A percentile compares a stretch with the other conserved stretches of the same genome.
Conservation (phyloP, 2,329 filamentous ascomycete genomes). For the Hymenoscyphus linearis region DNA sequence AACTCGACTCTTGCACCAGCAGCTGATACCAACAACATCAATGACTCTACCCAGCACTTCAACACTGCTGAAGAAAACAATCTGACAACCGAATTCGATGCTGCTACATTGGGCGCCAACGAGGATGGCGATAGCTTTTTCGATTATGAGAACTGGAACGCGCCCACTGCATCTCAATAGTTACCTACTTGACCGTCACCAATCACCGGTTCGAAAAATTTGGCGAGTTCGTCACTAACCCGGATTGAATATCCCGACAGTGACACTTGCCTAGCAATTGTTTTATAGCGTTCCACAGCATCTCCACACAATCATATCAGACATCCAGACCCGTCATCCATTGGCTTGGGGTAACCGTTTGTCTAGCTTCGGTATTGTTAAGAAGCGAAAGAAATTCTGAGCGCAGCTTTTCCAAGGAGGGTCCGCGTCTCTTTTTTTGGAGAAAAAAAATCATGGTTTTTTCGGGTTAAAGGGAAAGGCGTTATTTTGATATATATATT, state of each 20-base stretch:
- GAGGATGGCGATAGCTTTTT: constrained; percentile 15
- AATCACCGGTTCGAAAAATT: not conserved
- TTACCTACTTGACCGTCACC: not conserved
- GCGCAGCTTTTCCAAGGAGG: not conserved
- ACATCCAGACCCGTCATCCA: not conserved
- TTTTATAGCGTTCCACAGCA: not conserved
- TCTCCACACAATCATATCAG: constrained; percentile 1
- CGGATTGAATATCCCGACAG: not conserved
- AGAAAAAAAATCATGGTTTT: not conserved
- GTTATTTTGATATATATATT: not conserved
- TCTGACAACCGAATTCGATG: constrained; percentile 1
- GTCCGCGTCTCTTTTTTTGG: not conserved
- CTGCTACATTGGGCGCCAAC: too few relatives aligned
- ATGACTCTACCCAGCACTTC: constrained; percentile 10
- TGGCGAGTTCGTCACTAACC: not conserved
- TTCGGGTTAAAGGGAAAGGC: not conserved
- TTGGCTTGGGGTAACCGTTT: not conserved
- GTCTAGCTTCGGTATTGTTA: constrained; percentile 11
- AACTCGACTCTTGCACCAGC: constrained; percentile 21
- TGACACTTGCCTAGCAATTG: not conserved
- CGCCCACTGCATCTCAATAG: constrained; percentile 5
- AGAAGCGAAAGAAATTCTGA: constrained; percentile 6
- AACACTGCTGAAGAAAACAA: constrained; percentile 9
- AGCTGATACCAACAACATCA: not conserved
- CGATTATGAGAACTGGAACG: constrained; percentile 13